Base-by-base conservation (phyloP, 2,329 filamentous ascomycete genomes). In the Coccinonectria pachysandricola region DNA sequence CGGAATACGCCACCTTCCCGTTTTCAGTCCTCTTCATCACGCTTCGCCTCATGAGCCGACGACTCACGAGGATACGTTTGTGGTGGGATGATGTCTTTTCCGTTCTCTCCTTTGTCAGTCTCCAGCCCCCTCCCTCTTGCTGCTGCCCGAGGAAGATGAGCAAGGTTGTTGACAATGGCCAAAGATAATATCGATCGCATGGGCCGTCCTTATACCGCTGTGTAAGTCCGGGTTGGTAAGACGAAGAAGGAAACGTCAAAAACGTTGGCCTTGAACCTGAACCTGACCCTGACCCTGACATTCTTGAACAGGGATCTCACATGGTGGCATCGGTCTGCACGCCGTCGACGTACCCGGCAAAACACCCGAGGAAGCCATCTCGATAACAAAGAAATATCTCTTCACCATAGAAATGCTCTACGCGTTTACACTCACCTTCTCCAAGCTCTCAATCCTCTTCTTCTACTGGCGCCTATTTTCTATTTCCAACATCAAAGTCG, bases 401-500 rank as follows among this genome's bases (percentile, higher is more conserved):
- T 43, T 27, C 12, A 27, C 45, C 10, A 34, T 30, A 12, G 49
- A 52, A 19, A 11, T 52, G 0, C 19, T 47, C 11, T 52, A 53
- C 23, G 44, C 44, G 2, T 43, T 36, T 1, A 37, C 46, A 0
- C 32, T 53, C 0, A 45, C 40, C 17, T 43, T 41, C 16, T 40
- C 36, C 3, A 52, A 53, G 28, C 26, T 39, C 1, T 39, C 49
- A 2, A 40, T 52, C 8, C 33, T 53, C 6, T 37, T 28, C 12
- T 44, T 53, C 12, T 53, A 53, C 37, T 50, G 43, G 45, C 45
- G 49, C 15, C 36, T 53, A 28, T 53, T 53, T 11, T 35, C 35
- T 7, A 37, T 43, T 10, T 39, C 35, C 10, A 42, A 37, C 16
- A 43, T 43, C 30, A 39, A 39, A 8, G 28, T 46, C 0, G 39